Evolutionary conservation across 768 basidiomycete genomes (phyloP).

Genomic region (Tulasnella sp.): DNA sequence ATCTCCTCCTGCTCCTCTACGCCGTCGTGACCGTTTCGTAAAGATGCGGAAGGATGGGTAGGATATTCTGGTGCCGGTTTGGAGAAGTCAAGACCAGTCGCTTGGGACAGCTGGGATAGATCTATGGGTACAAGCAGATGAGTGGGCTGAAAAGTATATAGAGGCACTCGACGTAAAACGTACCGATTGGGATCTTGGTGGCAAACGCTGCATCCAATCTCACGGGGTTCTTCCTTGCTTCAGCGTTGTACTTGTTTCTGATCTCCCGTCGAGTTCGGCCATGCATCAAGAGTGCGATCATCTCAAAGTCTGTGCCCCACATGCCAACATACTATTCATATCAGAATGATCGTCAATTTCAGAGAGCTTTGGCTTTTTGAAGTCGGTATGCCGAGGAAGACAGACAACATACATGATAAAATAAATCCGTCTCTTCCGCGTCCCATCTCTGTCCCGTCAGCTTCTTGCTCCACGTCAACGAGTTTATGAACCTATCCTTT

Average conservation of each 20-base stretch:
- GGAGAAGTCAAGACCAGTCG: conserved; percentile 17
- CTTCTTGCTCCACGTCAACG: conserved; percentile 67
- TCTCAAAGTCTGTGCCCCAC: conserved; percentile 87
- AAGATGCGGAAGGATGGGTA: no score
- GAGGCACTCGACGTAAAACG: conserved; percentile 26
- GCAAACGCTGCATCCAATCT: conserved; percentile 66
- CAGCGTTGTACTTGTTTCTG: conserved; percentile 86
- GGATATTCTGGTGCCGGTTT: conserved; percentile 16
- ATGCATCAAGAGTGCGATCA: conserved; percentile 76
- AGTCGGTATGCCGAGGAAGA: no score
- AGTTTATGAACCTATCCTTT: conserved; percentile 78
- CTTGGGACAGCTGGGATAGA: conserved; percentile 12
- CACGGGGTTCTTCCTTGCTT: conserved; percentile 71
- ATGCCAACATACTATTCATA: conserved; percentile 62
- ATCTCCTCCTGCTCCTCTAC: no score
- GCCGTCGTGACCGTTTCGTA: no score
- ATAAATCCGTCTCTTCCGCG: conserved; percentile 78
- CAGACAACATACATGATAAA: conserved; percentile 57
- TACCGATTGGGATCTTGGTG: conserved; percentile 66
- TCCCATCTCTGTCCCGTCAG: conserved; percentile 79
- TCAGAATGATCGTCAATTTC: background rate
- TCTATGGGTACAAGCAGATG: background rate
- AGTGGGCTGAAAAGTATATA: background rate
- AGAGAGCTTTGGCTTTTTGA: no score
- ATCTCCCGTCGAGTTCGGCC: conserved; percentile 80